A percentile compares a stretch with the other conserved stretches of the same genome.
Conservation (phyloP, 441 rosid species). For the Erysimum cheiri region DNA sequence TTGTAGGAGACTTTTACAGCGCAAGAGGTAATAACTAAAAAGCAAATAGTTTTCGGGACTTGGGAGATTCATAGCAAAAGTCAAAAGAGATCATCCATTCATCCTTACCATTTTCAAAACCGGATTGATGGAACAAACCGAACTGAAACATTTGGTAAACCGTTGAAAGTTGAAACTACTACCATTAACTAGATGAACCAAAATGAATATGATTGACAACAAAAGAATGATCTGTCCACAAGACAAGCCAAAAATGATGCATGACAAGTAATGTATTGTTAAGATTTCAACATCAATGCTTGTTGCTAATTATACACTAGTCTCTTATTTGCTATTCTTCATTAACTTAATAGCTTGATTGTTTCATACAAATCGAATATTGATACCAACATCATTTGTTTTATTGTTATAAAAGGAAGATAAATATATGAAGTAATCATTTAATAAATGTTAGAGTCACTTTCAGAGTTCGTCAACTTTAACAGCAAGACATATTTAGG, state of each 20-base stretch:
- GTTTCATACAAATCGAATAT: neutral
- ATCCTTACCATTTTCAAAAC: conserved; percentile 3
- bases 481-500: conserved; percentile 9
- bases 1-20: no score
- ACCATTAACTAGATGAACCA: neutral
- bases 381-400: conserved; percentile 22
- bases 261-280: conserved; percentile 27
- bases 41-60: no score
- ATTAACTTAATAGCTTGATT: conserved; percentile 22
- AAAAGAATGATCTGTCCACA: neutral
- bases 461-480: conserved; percentile 25
- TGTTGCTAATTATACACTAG: conserved; percentile 12
- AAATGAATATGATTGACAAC: neutral
- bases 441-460: conserved; percentile 10
- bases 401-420: neutral
- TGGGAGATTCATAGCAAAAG: neutral
- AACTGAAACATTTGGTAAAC: neutral
- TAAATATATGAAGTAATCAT: conserved; percentile 10
- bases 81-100: neutral
- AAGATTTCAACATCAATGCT: conserved; percentile 33
- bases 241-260: neutral
- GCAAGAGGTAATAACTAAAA: no score
- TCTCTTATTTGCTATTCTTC: neutral
- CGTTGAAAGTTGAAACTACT: neutral
- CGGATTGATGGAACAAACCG: neutral